phyloP scores from a whole-genome alignment of 2,329 filamentous ascomycete species.

The Ascochyta koolunga region DNA sequence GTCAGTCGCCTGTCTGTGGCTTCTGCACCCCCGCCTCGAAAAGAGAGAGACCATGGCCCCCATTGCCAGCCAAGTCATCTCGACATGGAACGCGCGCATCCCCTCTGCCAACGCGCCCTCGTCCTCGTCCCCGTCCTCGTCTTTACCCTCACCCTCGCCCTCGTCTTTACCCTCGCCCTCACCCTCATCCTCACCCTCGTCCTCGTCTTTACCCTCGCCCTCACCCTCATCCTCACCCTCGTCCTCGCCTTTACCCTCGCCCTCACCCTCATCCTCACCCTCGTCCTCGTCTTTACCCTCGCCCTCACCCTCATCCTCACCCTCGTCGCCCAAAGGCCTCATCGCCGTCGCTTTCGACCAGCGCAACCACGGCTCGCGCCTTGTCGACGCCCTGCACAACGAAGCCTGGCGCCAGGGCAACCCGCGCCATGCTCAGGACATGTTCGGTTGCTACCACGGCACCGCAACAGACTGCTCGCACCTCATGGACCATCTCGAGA shows the following conservation, averaged over 20 bases:
- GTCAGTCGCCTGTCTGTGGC: conserved; percentile 81
- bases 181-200: too few species aligned
- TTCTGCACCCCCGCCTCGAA: conserved; percentile 80
- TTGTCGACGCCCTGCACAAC: conserved; percentile 72
- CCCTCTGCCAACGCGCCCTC: too few species aligned
- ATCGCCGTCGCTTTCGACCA: conserved; percentile 90
- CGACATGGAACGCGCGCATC: conserved; percentile 73
- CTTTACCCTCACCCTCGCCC: too few species aligned
- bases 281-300: too few species aligned
- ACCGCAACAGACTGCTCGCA: conserved; percentile 77
- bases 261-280: too few species aligned
- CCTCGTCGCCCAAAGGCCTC: conserved; percentile 66
- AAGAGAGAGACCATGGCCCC: conserved; percentile 75
- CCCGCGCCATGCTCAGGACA: conserved; percentile 82
- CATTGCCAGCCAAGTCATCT: conserved; percentile 71
- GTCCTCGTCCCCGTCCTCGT: too few species aligned
- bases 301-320: too few species aligned
- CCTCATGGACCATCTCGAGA: conserved; percentile 78
- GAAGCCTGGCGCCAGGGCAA: conserved; percentile 82
- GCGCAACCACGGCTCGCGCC: conserved; percentile 83
- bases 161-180: too few species aligned
- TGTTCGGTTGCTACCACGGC: conserved; percentile 78
- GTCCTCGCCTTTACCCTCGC: too few species aligned
- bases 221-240: too few species aligned
- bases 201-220: too few species aligned